Evolutionary conservation across 2,329 filamentous ascomycete genomes (phyloP).

Genomic region (Neopestalotiopsis clavispora): DNA sequence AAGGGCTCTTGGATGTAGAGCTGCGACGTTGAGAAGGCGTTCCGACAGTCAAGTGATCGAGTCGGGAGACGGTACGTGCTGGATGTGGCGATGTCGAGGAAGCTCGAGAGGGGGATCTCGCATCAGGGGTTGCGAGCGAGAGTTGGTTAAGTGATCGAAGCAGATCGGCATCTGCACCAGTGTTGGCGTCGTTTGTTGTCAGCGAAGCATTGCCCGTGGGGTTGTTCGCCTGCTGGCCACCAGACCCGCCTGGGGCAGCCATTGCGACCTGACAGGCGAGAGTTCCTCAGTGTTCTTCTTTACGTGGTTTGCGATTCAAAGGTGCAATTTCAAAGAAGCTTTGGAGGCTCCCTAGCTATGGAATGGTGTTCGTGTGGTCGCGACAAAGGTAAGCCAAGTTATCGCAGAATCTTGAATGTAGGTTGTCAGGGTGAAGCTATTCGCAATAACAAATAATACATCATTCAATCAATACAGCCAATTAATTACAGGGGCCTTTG

Average conservation of each 20-base stretch:
- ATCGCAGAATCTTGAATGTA: neutral
- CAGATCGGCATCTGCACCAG: conserved; percentile 29
- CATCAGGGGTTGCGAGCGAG: conserved; percentile 42
- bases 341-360: neutral
- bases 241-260: conserved; percentile 11
- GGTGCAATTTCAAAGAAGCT: neutral
- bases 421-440: conserved; percentile 15
- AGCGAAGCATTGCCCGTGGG: neutral
- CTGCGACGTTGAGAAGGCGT: neutral
- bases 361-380: neutral
- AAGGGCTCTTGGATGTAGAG: conserved; percentile 40
- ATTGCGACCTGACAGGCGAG: neutral
- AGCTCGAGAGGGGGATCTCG: conserved; percentile 31
- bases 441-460: neutral
- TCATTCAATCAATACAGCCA: neutral
- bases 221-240: neutral
- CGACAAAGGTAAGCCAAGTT: neutral
- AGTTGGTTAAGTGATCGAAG: conserved; percentile 34
- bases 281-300: neutral
- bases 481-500: neutral
- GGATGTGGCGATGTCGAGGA: conserved; percentile 43
- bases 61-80: conserved; percentile 17
- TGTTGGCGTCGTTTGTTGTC: conserved; percentile 19
- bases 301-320: neutral
- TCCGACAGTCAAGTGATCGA: conserved; percentile 26